Base-by-base conservation (phyloP, 345 rosid species). In the Eutrema heterophyllum region DNA sequence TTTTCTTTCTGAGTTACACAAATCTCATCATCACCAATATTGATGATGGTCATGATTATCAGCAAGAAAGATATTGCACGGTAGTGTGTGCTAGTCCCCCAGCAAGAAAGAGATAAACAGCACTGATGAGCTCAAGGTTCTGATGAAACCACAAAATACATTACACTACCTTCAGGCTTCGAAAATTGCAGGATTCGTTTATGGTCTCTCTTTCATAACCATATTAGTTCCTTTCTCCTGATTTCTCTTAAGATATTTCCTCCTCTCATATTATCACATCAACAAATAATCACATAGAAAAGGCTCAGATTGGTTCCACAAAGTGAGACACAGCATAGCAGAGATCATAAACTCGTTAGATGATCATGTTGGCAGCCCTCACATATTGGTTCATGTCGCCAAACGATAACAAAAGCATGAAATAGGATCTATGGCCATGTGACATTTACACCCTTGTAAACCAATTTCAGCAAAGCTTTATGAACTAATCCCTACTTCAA, bases 81-180 rank as follows among this genome's bases (percentile, higher is more conserved):
- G 24, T 21, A 21, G 24, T 21, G 24, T 21, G 24, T 21, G 24
- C 24, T 21, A 21, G 1, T 21, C 24, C 24, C 24, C 24, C 24
- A 21, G 24, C 24, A 21, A 21, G 2, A 21, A 21, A 21, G 24
- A 21, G 24, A 21, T 21, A 21, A 21, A 21, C 24, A 21, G 24
- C 24, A 21, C 24, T 21, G 24, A 21, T 21, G 24, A 21, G 24
- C 24, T 21, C 24, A 21, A 21, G 24, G 24, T 21, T 21, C 2
- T 21, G 24, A 21, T 21, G 24, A 21, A 21, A 21, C 24, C 24
- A 21, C 24, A 21, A 21, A 40, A 39, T 30, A 53, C 49, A 52
- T n/a, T n/a, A 26, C 50, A 40, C 15, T 44, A 57, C 65, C 73
- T 56, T 57, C 15, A 45, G 46, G 65, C 56, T 44, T 69, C 65